phyloP scores from a whole-genome alignment of 352 stramenopile species.

The Plasmopara muralis region DNA sequence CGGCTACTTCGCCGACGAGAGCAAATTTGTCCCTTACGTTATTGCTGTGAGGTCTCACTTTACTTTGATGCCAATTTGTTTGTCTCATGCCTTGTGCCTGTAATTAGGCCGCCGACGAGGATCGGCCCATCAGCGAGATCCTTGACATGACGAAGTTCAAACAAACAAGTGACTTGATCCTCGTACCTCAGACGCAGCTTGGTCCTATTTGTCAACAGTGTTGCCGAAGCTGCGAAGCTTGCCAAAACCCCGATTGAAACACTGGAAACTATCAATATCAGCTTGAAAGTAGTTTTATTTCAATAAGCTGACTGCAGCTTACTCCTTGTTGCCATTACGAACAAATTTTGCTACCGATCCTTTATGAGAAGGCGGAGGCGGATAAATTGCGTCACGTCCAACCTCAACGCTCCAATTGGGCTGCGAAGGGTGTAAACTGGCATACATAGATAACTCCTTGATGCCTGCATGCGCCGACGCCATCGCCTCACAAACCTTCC shows the following conservation, averaged over 20 bases:
- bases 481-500: constrained; percentile 61
- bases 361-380: constrained; percentile 9
- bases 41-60: constrained; percentile 29
- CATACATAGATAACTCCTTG: constrained; percentile 72
- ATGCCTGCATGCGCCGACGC: constrained; percentile 60
- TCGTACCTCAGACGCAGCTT: constrained; percentile 77
- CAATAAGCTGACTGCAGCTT: no score
- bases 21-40: constrained; percentile 32
- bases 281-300: constrained; percentile 5
- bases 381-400: constrained; percentile 37
- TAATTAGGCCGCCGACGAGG: constrained; percentile 33
- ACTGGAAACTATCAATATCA: constrained; percentile 5
- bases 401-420: constrained; percentile 71
- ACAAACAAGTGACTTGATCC: constrained; percentile 58
- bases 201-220: constrained; percentile 63
- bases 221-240: constrained; percentile 51
- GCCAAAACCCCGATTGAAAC: constrained; percentile 12
- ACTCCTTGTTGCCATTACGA: constrained; percentile 19
- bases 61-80: not conserved
- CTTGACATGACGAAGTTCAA: constrained; percentile 68
- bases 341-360: constrained; percentile 45
- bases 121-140: constrained; percentile 41
- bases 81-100: not conserved
- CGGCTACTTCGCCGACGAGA: constrained; percentile 43
- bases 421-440: constrained; percentile 46